Evolutionary conservation across 371 early-diverging fungal genomes (phyloP), one percentile per base, ranked within the genome.

Genomic region (Zychaea mexicana): DNA sequence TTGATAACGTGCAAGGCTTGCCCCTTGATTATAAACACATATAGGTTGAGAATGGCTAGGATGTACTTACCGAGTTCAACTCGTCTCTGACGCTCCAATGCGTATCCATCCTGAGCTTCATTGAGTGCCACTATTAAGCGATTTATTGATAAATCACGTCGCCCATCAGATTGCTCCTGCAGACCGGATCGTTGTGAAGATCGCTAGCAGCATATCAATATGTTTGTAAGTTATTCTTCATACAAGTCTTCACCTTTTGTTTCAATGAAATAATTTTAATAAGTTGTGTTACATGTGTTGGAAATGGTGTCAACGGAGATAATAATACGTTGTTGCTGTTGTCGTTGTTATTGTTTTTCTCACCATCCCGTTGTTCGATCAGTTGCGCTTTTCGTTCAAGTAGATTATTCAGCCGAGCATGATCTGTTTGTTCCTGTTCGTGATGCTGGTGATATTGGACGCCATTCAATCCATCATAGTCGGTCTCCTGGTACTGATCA

Each of bases 41-140:
- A n/a, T n/a, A n/a, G n/a, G n/a, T n/a, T n/a, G n/a, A n/a, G n/a
- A n/a, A n/a, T n/a, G n/a, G n/a, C n/a, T n/a, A n/a, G n/a, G n/a
- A n/a, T n/a, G 15, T 36, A 53, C 22, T 33, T 54, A 45, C 49
- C 33, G 13, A 63, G 19, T 56, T 63, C 57, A 13, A 22, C 26
- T 57, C 57, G 46, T 15, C 36, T 42, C 26, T 24, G 28, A 46
- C 36, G 56, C 32, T 58, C 59, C 2, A 39, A 13, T 38, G 38
- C 19, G 13, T 58, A 58, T 9, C 17, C 38, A 19, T 27, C 24
- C 15, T 58, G 38, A 15, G 45, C 38, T 24, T 58, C 59, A 5
- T 58, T 9, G 13, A 58, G 10, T 17, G 28, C 27, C 12, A n/a
- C 38, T 8, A 24, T 15, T n/a, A 58, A 27, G 6, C 22, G 21